Conservation (phyloP, 140 eudicot species). For the Anethum foeniculum region DNA sequence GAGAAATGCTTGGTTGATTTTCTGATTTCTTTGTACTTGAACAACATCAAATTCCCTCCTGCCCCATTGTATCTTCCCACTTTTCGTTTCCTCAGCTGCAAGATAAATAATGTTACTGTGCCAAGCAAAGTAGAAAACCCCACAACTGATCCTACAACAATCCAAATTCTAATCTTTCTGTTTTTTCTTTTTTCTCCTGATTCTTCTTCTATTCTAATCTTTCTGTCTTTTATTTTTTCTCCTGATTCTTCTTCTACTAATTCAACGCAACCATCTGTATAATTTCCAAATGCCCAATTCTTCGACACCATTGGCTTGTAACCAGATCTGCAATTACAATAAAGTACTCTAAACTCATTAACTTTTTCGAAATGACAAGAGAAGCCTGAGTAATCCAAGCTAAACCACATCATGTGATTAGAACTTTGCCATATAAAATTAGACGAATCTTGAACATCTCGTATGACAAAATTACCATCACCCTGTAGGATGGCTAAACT, state of each 20-base stretch:
- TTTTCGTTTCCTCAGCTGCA: not conserved
- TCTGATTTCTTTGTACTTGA: conserved; percentile 7
- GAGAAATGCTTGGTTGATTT: conserved; percentile 15
- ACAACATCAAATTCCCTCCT: not conserved
- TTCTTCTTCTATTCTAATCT: too few species aligned
- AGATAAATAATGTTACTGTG: not conserved
- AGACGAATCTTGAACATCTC: conserved; percentile 1
- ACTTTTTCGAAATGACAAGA: too few species aligned
- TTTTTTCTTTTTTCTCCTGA: too few species aligned
- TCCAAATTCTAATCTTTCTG: too few species aligned
- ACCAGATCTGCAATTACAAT: conserved; percentile 8
- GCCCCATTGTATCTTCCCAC: not conserved
- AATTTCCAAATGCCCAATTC: conserved; percentile 6
- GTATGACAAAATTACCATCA: conserved; percentile 10
- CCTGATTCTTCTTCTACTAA: too few species aligned
- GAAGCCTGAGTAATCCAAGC: too few species aligned
- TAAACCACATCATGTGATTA: not conserved
- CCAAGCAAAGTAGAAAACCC: conserved; percentile 2
- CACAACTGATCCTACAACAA: not conserved
- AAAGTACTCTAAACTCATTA: not conserved
- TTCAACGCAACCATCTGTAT: conserved; percentile 5
- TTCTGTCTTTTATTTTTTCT: too few species aligned
- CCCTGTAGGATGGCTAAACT: conserved; percentile 8
- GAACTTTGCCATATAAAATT: not conserved
- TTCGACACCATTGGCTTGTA: not conserved